Percentiles rank a stretch among this genome's conserved stretches.
Evolutionary conservation across 192 early-diverging fungal species (phyloP).

Genomic region (Gigaspora rosea): DNA sequence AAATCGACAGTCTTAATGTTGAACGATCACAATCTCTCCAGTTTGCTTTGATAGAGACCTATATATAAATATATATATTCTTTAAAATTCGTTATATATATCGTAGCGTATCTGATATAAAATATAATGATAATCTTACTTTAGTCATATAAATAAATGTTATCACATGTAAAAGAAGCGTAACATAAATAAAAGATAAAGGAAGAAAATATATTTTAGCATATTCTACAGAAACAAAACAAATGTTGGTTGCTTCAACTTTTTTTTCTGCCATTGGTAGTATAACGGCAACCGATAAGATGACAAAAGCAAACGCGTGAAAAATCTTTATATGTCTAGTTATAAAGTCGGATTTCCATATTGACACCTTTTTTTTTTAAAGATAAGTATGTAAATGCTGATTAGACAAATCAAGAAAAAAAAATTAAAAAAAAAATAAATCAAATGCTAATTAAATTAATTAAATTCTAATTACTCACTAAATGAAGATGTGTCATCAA

Average conservation of each 20-base stretch:
- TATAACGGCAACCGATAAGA: neutral
- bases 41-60: neutral
- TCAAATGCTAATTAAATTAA: neutral
- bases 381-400: neutral
- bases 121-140: neutral
- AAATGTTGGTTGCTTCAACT: constrained; percentile 8
- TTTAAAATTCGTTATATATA: neutral
- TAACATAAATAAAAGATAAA: constrained; percentile 10
- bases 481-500: constrained; percentile 24
- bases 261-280: neutral
- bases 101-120: neutral
- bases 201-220: neutral
- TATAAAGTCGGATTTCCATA: constrained; percentile 15
- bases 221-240: neutral
- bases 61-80: neutral
- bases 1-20: neutral
- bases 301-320: neutral
- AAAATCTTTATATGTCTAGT: neutral
- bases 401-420: neutral
- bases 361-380: too few relatives aligned
- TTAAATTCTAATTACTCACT: constrained; percentile 6
- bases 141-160: constrained; percentile 10
- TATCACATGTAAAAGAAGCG: neutral
- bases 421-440: neutral
- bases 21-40: neutral